phyloP scores from a whole-genome alignment of 257 asterid genomes.

The Nicotiana noctiflora region DNA sequence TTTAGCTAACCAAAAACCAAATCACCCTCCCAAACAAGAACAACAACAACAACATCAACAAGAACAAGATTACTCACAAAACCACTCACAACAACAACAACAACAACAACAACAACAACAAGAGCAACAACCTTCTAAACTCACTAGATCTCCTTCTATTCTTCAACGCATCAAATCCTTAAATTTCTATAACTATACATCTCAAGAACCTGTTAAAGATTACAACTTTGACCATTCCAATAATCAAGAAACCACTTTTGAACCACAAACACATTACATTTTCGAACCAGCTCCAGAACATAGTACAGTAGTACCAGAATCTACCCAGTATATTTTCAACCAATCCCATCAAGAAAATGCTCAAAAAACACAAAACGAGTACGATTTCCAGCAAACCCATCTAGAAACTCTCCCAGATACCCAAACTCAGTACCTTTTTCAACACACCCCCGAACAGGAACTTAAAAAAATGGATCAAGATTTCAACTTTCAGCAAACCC shows the following conservation, averaged over 20 bases:
- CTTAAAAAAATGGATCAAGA: not conserved
- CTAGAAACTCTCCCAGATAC: constrained; percentile 3
- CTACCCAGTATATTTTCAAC: constrained; percentile 16
- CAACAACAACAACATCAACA: constrained; percentile 4
- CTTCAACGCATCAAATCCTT: constrained; percentile 70
- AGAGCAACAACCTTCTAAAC: not conserved
- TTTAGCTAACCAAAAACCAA: constrained; percentile 35
- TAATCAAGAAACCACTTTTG: constrained; percentile 19
- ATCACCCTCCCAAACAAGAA: constrained; percentile 22
- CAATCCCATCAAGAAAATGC: constrained; percentile 1
- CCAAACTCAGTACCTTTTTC: constrained; percentile 20
- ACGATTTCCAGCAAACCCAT: constrained; percentile 17
- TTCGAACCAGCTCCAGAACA: constrained; percentile 27
- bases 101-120: not conserved
- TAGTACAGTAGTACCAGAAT: constrained; percentile 1
- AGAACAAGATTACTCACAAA: constrained; percentile 7
- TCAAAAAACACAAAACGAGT: constrained; percentile 10
- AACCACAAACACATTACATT: constrained; percentile 32
- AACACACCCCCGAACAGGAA: not conserved
- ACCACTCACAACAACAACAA: not conserved
- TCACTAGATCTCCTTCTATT: constrained; percentile 48
- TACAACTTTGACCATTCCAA: constrained; percentile 18
- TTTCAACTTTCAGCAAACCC: not conserved
- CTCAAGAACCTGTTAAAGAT: constrained; percentile 30
- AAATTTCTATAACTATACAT: constrained; percentile 30